Percentiles rank a stretch among this genome's conserved stretches.
These are phyloP conservation scores for Termitomyces sp. DNA, from an alignment of 768 basidiomycete genomes.

Conservation along the genomic window DNA sequence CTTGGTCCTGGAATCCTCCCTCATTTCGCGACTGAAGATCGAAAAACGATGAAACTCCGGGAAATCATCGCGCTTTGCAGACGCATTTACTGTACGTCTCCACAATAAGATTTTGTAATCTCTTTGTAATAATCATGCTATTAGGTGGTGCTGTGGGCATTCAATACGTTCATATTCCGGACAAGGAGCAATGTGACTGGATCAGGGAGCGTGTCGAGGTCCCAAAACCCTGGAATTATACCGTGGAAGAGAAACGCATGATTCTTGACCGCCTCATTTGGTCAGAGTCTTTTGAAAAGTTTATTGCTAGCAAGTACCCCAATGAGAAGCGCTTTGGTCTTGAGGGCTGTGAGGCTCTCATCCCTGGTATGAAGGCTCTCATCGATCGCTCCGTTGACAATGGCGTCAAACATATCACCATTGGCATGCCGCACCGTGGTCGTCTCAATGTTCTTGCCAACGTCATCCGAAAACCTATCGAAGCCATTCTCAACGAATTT, in stretches of 20 bases:
- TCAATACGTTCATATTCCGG: slow-evolving; percentile 94
- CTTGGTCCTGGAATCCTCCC: slow-evolving; percentile 96
- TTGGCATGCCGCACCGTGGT: slow-evolving; percentile 99
- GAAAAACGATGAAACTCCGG: slow-evolving; percentile 80
- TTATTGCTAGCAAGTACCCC: slow-evolving; percentile 97
- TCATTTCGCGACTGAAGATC: slow-evolving; percentile 84
- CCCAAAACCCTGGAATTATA: slow-evolving; percentile 97
- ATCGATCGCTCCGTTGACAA: slow-evolving; percentile 97
- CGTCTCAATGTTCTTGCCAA: slow-evolving; percentile 97
- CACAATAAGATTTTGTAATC: not conserved
- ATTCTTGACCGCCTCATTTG: slow-evolving; percentile 98
- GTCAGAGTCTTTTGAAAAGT: slow-evolving; percentile 99
- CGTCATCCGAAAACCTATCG: slow-evolving; percentile 97
- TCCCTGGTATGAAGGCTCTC: slow-evolving; percentile 99
- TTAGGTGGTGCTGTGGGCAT: slow-evolving; percentile 83
- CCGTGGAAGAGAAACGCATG: slow-evolving; percentile 97
- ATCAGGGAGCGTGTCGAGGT: slow-evolving; percentile 94
- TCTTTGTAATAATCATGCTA: slow-evolving; percentile 1
- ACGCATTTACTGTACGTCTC: slow-evolving; percentile 85
- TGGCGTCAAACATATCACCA: slow-evolving; percentile 93
- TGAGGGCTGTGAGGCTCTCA: slow-evolving; percentile 95
- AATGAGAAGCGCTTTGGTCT: slow-evolving; percentile 99
- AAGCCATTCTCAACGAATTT: slow-evolving; percentile 98
- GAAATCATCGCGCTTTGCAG: slow-evolving; percentile 90
- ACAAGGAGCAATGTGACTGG: slow-evolving; percentile 99